These are phyloP conservation scores for Solanum megistacrolobum DNA, from an alignment of 257 asterid species.

Conservation along the genomic window DNA sequence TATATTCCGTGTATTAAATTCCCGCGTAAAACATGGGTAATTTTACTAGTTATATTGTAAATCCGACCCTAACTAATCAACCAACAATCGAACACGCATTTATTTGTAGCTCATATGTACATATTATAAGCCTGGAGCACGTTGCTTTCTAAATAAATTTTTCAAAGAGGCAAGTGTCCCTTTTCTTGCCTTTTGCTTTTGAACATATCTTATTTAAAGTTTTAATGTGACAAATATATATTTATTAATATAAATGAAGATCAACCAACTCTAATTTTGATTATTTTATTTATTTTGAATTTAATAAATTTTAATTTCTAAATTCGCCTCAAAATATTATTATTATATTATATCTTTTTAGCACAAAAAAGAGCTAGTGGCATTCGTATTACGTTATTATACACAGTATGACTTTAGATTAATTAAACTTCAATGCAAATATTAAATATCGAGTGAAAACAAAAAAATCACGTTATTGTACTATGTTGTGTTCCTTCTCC, in stretches of 20 bases:
- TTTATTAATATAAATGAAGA: background rate
- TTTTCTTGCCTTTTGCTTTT: background rate
- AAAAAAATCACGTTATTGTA: background rate
- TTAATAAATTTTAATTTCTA: background rate
- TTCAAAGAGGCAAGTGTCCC: background rate
- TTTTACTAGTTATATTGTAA: no score
- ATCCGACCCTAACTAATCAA: background rate
- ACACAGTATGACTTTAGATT: accelerated
- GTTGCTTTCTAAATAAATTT: background rate
- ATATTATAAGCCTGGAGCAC: background rate
- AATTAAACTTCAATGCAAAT: no score
- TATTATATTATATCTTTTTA: no score
- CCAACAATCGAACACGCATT: background rate
- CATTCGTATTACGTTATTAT: no score
- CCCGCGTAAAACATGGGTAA: no score
- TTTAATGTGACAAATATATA: background rate
- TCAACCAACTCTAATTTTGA: background rate
- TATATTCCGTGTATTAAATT: no score
- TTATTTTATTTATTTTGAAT: background rate
- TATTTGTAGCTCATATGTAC: background rate
- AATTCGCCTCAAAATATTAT: no score
- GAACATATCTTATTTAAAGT: background rate
- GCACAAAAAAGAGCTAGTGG: background rate
- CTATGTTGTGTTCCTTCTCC: background rate
- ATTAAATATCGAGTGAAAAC: accelerated